phyloP scores from a whole-genome alignment of 1,284 basidiomycete genomes.

The Kalmanozyma brasiliensis region DNA sequence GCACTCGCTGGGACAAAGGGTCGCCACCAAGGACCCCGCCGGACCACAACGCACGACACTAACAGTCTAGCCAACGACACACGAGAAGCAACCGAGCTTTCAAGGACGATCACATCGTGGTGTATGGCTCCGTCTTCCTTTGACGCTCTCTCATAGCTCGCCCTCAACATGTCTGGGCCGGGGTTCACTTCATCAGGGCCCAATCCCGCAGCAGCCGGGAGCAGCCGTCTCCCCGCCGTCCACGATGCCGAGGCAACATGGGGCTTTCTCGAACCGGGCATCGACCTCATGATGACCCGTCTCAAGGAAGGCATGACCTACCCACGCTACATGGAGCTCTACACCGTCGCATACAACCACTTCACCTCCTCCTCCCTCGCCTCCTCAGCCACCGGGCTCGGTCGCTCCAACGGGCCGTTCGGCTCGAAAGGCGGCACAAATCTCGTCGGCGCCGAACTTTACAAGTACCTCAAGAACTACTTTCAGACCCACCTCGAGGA shows the following conservation, averaged over 20 bases:
- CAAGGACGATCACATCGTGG: neutral
- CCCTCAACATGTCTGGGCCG: slow-evolving; percentile 22
- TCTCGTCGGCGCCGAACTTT: slow-evolving; percentile 92
- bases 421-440: slow-evolving; percentile 76
- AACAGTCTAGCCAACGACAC: no score
- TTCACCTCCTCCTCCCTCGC: slow-evolving; percentile 89
- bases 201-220: slow-evolving; percentile 13
- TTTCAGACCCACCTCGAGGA: slow-evolving; percentile 74
- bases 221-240: slow-evolving; percentile 33
- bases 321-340: slow-evolving; percentile 89
- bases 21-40: no score
- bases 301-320: slow-evolving; percentile 88
- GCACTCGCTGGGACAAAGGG: no score
- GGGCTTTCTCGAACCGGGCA: slow-evolving; percentile 86
- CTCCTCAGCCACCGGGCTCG: slow-evolving; percentile 35
- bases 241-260: slow-evolving; percentile 76
- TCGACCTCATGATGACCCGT: slow-evolving; percentile 69
- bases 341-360: slow-evolving; percentile 91
- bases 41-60: no score
- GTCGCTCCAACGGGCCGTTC: slow-evolving; percentile 36
- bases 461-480: slow-evolving; percentile 86
- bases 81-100: neutral
- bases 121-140: neutral
- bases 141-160: neutral
- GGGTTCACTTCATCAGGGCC: slow-evolving; percentile 21